Conservation (phyloP, 169 alveolate genomes). For the Theileria equi region DNA sequence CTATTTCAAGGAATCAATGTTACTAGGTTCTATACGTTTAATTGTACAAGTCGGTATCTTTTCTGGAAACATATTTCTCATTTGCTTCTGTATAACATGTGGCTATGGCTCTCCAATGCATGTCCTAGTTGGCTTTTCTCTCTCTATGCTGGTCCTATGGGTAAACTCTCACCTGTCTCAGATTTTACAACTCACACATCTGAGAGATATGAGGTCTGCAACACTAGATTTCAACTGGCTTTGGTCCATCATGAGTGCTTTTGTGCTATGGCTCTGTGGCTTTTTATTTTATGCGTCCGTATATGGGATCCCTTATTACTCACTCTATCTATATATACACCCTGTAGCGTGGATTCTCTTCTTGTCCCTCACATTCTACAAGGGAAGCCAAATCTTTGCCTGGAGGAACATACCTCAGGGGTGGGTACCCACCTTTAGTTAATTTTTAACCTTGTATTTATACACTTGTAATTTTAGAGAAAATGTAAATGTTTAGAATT, state of each 20-base stretch:
- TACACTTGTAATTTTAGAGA: background rate
- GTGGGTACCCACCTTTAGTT: constrained; percentile 19
- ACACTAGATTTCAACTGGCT: constrained; percentile 53
- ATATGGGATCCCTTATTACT: constrained; percentile 47
- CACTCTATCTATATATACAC: constrained; percentile 49
- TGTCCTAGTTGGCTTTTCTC: constrained; percentile 53
- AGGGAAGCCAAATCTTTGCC: constrained; percentile 41
- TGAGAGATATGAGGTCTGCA: constrained; percentile 36
- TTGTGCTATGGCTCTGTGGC: constrained; percentile 60
- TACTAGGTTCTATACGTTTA: constrained; percentile 23
- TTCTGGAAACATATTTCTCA: background rate
- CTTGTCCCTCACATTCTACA: constrained; percentile 28
- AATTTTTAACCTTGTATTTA: background rate
- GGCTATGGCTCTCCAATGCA: constrained; percentile 64
- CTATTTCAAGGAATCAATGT: constrained; percentile 25
- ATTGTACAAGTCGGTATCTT: constrained; percentile 41
- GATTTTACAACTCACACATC: constrained; percentile 47
- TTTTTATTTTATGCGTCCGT: constrained; percentile 52
- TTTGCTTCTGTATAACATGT: background rate
- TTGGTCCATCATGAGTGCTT: constrained; percentile 57
- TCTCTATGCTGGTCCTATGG: constrained; percentile 56
- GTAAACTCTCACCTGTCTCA: constrained; percentile 44
- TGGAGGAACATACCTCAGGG: constrained; percentile 42
- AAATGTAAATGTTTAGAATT: constrained; percentile 4
- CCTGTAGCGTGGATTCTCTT: constrained; percentile 34